A percentile compares a stretch with the other conserved stretches of the same genome.
phyloP scores from a whole-genome alignment of 768 basidiomycete species.

The Phallus indusiatus region DNA sequence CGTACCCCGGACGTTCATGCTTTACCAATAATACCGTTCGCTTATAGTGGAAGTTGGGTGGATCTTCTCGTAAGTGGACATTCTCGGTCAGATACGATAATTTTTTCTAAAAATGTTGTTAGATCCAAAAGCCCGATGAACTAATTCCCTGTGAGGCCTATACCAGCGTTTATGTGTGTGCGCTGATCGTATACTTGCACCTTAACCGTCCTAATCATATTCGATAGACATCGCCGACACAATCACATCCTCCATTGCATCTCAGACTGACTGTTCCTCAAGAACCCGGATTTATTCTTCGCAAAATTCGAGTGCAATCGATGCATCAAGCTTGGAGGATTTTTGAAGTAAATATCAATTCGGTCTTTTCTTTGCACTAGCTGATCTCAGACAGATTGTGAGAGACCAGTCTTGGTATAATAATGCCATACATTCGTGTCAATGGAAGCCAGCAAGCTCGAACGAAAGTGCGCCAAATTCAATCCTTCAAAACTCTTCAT shows the following conservation, averaged over 20 bases:
- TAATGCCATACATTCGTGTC: conserved; percentile 48
- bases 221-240: conserved; percentile 51
- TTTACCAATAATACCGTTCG: conserved; percentile 27
- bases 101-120: conserved; percentile 14
- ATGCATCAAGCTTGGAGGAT: conserved; percentile 70
- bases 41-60: conserved; percentile 47
- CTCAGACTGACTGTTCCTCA: conserved; percentile 58
- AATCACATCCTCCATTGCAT: conserved; percentile 59
- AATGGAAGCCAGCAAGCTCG: conserved; percentile 30
- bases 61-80: conserved; percentile 45
- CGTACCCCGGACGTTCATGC: conserved; percentile 35
- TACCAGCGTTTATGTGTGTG: conserved; percentile 54
- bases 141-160: conserved; percentile 48
- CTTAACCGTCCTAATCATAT: neutral
- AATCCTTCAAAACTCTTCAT: conserved; percentile 45
- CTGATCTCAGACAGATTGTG: conserved; percentile 41
- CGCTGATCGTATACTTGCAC: neutral
- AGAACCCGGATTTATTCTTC: conserved; percentile 68
- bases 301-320: conserved; percentile 59
- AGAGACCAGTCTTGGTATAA: conserved; percentile 82
- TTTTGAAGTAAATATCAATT: conserved; percentile 43
- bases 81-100: neutral
- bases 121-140: neutral
- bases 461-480: conserved; percentile 36
- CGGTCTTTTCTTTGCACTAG: conserved; percentile 1